Base-by-base conservation (phyloP, 208 protist genomes). In the Trypanosoma cruzi region DNA sequence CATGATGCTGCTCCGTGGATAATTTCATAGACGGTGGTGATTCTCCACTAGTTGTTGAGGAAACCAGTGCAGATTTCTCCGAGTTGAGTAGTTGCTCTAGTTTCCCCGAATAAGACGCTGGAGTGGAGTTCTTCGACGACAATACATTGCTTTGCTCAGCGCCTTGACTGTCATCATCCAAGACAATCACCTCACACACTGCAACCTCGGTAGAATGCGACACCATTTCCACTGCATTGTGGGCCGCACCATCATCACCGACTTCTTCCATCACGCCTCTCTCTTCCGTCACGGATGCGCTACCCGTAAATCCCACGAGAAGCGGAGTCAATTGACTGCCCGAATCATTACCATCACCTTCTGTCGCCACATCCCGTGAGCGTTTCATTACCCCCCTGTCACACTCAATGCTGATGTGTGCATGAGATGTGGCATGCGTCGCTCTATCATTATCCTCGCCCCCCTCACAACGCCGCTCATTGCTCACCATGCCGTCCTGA, bases 1-100 rank as follows among this genome's bases (percentile, higher is more conserved):
- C 72, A 34, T 68, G 59, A 36, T 70, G 63, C 71, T 96, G 91
- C 71, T 96, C 85, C 2, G 74, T 77, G 0, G 87, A 94, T 8
- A 96, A 80, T 0, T 20, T 28, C 22, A 53, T 52, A 29, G 53
- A 20, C 37, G 11, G 7, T 54, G 37, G 31, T 42, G 54, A 40
- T 29, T 13, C 5, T 6, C 36, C 48, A 32, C 22, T 49, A 44
- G n/a, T 24, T 14, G 14, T 48, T 54, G 46, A 46, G 14, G 34
- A 48, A 10, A 6, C 42, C 26, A 20, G 13, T 8, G 32, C n/a
- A 16, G 50, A 22, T 34, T 59, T 58, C 16, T 42, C 31, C 16
- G 64, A 59, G 24, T 54, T 24, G 0, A 54, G 40, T 42, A 59
- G 28, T 4, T 20, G 20, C 14, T 29, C 50, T 34, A 24, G 64